phyloP scores from a whole-genome alignment of 345 rosid species.

The Moricandia arvensis region DNA sequence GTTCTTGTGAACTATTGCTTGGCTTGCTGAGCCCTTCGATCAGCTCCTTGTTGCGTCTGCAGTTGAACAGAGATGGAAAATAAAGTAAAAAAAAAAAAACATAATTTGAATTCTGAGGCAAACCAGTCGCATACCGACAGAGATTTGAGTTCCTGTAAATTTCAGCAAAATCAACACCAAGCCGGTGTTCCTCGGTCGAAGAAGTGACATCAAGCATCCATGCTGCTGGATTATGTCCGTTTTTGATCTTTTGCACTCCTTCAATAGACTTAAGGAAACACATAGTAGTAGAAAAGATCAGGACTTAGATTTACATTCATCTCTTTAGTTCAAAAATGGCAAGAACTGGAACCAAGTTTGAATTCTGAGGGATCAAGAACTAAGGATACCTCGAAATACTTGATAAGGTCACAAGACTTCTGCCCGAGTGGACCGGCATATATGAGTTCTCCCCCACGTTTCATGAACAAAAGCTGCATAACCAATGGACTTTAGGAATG shows the following conservation, averaged over 20 bases:
- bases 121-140: conserved; percentile 54
- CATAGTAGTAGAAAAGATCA: background rate
- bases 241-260: conserved; percentile 77
- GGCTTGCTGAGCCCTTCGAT: conserved; percentile 79
- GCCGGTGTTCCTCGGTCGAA: conserved; percentile 70
- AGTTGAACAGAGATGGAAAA: conserved; percentile 26
- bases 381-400: conserved; percentile 67
- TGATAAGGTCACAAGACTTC: conserved; percentile 73
- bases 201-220: conserved; percentile 99
- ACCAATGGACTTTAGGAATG: background rate
- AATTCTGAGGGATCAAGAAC: background rate
- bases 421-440: conserved; percentile 95
- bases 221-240: conserved; percentile 89
- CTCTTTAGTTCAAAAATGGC: too few relatives aligned
- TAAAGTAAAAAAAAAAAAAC: background rate
- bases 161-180: conserved; percentile 86
- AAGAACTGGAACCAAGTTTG: too few relatives aligned
- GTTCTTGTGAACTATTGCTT: conserved; percentile 54
- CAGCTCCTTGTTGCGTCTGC: conserved; percentile 68
- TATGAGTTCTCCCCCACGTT: conserved; percentile 95
- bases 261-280: conserved; percentile 59
- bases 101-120: too few relatives aligned
- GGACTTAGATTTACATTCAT: background rate
- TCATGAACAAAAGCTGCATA: conserved; percentile 92
- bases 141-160: conserved; percentile 67